These are phyloP conservation scores for Pestalotiopsis sp. DNA, from an alignment of 2,329 filamentous ascomycete genomes.

Conservation along the genomic window DNA sequence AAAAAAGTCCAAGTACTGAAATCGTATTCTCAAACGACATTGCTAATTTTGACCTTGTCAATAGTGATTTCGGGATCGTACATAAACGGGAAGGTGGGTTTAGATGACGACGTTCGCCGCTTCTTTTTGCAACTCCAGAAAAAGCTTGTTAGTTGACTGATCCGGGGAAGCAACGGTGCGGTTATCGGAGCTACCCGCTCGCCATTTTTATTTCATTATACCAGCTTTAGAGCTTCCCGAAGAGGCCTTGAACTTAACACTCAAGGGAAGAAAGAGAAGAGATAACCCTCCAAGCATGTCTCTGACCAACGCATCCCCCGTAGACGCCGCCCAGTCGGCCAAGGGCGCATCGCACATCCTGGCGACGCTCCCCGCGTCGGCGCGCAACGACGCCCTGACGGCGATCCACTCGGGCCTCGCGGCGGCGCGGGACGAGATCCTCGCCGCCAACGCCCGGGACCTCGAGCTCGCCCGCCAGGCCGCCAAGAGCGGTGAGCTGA, in stretches of 20 bases:
- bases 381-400: constrained; percentile 83
- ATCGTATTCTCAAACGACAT: not conserved
- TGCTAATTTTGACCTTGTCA: not conserved
- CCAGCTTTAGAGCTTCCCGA: no score
- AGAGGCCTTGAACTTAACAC: not conserved
- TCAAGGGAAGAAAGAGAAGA: not conserved
- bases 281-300: constrained; percentile 66
- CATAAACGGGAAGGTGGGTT: not conserved
- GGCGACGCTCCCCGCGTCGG: constrained; percentile 73
- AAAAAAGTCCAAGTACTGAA: not conserved
- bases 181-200: constrained; percentile 8
- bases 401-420: constrained; percentile 79
- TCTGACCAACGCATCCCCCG: constrained; percentile 80
- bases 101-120: not conserved
- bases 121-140: not conserved
- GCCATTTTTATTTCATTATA: not conserved
- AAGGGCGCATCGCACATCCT: constrained; percentile 82
- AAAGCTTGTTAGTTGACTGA: not conserved
- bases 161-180: not conserved
- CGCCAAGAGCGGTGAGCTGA: constrained; percentile 75
- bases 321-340: constrained; percentile 76
- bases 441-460: constrained; percentile 85
- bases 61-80: not conserved
- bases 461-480: constrained; percentile 74
- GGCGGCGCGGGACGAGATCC: constrained; percentile 71